Conservation (phyloP, 2,329 filamentous ascomycete species). For the Penicillium corylophilum region DNA sequence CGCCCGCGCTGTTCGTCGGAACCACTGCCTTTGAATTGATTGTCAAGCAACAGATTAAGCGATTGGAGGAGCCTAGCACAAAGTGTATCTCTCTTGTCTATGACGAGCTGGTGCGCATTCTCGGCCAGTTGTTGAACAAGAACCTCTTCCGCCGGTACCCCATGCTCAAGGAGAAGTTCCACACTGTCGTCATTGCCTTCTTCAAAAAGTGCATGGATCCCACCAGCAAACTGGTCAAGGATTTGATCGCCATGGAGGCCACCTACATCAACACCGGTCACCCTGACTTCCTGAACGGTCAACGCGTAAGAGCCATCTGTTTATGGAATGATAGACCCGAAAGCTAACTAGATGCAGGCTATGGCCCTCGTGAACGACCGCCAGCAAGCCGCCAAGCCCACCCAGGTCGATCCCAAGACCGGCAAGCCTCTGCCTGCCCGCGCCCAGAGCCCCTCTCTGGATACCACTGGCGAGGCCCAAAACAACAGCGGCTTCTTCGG, state of each 20-base stretch:
- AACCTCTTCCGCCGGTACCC: conserved; percentile 90
- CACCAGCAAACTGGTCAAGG: conserved; percentile 92
- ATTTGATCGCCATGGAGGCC: conserved; percentile 91
- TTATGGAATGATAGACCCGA: neutral
- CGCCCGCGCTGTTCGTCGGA: conserved; percentile 92
- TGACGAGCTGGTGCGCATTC: conserved; percentile 93
- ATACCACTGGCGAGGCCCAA: conserved; percentile 52
- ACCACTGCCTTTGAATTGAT: conserved; percentile 98
- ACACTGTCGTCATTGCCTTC: conserved; percentile 85
- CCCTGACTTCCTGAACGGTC: conserved; percentile 94
- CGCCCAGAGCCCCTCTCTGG: conserved; percentile 72
- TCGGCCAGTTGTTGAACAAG: conserved; percentile 85
- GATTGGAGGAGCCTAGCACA: conserved; percentile 90
- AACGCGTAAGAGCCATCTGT: conserved; percentile 61
- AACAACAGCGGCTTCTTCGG: conserved; percentile 87
- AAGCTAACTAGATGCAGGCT: conserved; percentile 53
- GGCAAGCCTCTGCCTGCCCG: conserved; percentile 88
- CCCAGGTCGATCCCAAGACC: conserved; percentile 97
- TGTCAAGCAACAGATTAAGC: conserved; percentile 97
- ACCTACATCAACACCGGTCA: conserved; percentile 99
- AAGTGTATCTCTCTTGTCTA: conserved; percentile 98
- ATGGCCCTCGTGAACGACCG: conserved; percentile 98
- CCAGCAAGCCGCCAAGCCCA: conserved; percentile 74
- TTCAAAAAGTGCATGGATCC: conserved; percentile 99
- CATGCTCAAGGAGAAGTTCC: conserved; percentile 93